Percentiles rank a stretch among this genome's conserved stretches.
Evolutionary conservation across 768 basidiomycete genomes (phyloP).

Genomic region (Lactarius tabidus): DNA sequence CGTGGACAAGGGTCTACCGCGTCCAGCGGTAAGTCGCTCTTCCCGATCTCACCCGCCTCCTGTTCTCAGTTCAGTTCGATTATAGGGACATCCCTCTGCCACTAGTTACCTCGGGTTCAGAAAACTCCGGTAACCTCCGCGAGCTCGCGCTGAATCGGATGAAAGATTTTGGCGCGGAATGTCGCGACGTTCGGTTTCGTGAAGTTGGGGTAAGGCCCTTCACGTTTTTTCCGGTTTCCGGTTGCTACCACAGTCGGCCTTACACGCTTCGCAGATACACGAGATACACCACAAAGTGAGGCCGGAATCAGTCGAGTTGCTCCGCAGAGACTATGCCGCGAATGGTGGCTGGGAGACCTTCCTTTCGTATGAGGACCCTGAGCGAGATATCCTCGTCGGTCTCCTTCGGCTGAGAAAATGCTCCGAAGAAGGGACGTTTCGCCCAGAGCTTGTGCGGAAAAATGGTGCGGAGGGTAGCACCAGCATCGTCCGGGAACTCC

Average conservation of each 20-base stretch:
- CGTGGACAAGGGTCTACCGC: conserved; percentile 98
- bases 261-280: conserved; percentile 61
- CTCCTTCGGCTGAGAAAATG: conserved; percentile 90
- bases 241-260: conserved; percentile 4
- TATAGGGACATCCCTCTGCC: conserved; percentile 93
- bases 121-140: conserved; percentile 94
- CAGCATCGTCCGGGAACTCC: conserved; percentile 92
- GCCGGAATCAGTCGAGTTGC: conserved; percentile 91
- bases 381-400: conserved; percentile 93
- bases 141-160: conserved; percentile 95
- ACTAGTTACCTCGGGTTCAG: conserved; percentile 93
- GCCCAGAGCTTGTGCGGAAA: conserved; percentile 76
- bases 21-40: conserved; percentile 71
- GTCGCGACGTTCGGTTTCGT: conserved; percentile 94
- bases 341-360: conserved; percentile 99
- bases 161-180: conserved; percentile 98
- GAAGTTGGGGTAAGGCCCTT: conserved; percentile 84
- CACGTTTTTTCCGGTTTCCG: not conserved
- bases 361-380: conserved; percentile 97
- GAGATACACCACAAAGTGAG: conserved; percentile 98
- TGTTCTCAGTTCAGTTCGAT: conserved; percentile 1
- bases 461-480: conserved; percentile 72
- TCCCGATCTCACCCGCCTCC: not conserved
- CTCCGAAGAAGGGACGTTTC: conserved; percentile 94
- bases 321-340: conserved; percentile 92